phyloP scores from a whole-genome alignment of 192 early-diverging fungal genomes.

The Coemansia biformis region DNA sequence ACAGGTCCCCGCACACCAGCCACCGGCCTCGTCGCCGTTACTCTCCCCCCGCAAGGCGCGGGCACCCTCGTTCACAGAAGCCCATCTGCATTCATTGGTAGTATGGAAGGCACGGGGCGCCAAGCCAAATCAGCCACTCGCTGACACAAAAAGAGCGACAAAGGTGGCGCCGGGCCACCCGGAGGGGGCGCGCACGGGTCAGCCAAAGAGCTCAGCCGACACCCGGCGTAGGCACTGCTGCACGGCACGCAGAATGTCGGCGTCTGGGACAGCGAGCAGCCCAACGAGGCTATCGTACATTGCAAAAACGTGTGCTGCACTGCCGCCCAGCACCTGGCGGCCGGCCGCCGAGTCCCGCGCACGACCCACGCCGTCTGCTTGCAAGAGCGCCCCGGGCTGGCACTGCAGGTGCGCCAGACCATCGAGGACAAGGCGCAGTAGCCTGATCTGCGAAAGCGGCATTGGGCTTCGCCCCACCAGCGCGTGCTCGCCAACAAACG shows the following conservation, averaged over 20 bases:
- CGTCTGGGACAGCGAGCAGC: constrained; percentile 18
- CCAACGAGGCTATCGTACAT: constrained; percentile 26
- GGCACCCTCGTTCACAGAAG: too few relatives aligned
- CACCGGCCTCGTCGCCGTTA: too few relatives aligned
- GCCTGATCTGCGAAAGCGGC: constrained; percentile 16
- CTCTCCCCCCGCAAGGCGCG: too few relatives aligned
- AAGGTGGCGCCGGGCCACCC: too few relatives aligned
- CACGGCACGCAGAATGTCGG: constrained; percentile 7
- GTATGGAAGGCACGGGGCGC: too few relatives aligned
- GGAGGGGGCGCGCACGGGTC: too few relatives aligned
- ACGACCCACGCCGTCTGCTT: background rate
- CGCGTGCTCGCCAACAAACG: constrained; percentile 17
- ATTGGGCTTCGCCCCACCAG: constrained; percentile 31
- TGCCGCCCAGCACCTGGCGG: background rate
- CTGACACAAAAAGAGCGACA: too few relatives aligned
- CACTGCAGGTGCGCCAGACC: constrained; percentile 26
- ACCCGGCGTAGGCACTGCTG: constrained; percentile 29
- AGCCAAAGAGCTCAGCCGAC: constrained; percentile 19
- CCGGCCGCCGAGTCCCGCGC: too few relatives aligned
- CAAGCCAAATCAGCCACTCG: too few relatives aligned
- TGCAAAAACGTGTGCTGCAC: constrained; percentile 25
- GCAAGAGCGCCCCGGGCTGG: constrained; percentile 10
- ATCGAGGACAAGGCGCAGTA: constrained; percentile 26
- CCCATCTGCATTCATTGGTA: too few relatives aligned
- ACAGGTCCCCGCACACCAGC: too few relatives aligned